Base-by-base conservation (phyloP, 768 basidiomycete species). In the Tulasnella sp. region DNA sequence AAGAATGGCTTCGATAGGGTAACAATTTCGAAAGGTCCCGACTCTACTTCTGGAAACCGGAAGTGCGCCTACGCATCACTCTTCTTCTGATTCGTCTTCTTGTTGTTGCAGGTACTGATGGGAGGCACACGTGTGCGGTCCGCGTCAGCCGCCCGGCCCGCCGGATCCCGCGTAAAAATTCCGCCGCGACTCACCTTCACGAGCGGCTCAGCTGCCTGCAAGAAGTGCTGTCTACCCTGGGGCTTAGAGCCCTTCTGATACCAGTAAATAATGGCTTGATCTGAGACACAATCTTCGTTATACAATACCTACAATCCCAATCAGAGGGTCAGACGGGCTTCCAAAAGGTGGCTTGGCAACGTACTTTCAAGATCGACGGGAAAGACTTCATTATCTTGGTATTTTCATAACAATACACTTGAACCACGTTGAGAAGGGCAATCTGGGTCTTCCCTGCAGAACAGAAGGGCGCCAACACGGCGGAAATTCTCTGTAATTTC, bases 221-320 rank as follows among this genome's bases (percentile, higher is more conserved):
- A 86, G 88, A 99, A 98, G 84, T 96, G 93, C 84, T 98, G 95
- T 83, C 92, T 91, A 72, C 96, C 97, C 84, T 98, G 94, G 0
- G 95, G 90, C 85, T 95, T 98, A 71, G 96, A 93, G 74, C 98
- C 97, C 86, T 99, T 99, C 86, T 94, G 92, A 85, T 95, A 88
- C 97, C 97, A 99, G 85, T 98, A 99, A 79, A 98, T 92, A 82
- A 99, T 96, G 79, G 96, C 96, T 83, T 96, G 92, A 83, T 96
- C 95, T 77, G 95, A 93, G 81, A 98, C 88, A 85, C 95, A 95
- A 82, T 99, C 97, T 82, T 93, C 91, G 86, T 96, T 96, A 86
- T 98, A 98, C 84, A 98, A 87, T 81, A 96, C 92, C 94, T 95
- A 82, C 61, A 29, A 42, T 10, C 16, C 9, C 26, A 39, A 76